Conservation (phyloP, 345 rosid genomes). For the Salix caprea region DNA sequence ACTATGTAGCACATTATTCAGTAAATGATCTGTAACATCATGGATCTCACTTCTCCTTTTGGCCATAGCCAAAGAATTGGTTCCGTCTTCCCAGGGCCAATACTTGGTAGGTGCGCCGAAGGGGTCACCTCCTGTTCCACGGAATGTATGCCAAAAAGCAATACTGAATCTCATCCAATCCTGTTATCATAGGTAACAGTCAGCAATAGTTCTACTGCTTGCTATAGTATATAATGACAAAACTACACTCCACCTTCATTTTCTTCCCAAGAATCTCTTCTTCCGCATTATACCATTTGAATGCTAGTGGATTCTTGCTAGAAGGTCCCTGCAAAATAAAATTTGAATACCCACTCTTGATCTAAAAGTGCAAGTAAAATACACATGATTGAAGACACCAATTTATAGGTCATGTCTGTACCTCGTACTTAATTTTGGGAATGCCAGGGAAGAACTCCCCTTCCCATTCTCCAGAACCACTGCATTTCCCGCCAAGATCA, state of each 20-base stretch:
- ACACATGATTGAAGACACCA: neutral
- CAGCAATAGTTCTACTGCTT: conserved; percentile 9
- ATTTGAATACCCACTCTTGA: neutral
- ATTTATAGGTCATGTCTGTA: conserved; percentile 14
- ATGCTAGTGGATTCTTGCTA: conserved; percentile 71
- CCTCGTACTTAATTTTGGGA: conserved; percentile 81
- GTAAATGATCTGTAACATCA: neutral
- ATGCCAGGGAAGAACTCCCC: conserved; percentile 89
- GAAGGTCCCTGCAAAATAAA: conserved; percentile 56
- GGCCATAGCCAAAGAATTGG: conserved; percentile 86
- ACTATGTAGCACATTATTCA: neutral
- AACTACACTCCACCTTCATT: conserved; percentile 63
- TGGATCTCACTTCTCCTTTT: conserved; percentile 84
- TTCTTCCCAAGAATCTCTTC: conserved; percentile 91
- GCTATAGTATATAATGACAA: neutral
- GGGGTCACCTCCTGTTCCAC: conserved; percentile 85
- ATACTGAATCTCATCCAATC: conserved; percentile 98
- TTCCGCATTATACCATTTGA: conserved; percentile 84
- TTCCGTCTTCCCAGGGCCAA: conserved; percentile 99
- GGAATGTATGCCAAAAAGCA: conserved; percentile 98
- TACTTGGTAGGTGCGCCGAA: conserved; percentile 80
- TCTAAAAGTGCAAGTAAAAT: neutral
- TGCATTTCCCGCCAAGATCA: conserved; percentile 49
- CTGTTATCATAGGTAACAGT: conserved; percentile 28
- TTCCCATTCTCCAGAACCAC: conserved; percentile 67